Percentiles rank a stretch among this genome's conserved stretches.
Conservation (phyloP, 495 filamentous ascomycete genomes). For the Platismatia glauca region DNA sequence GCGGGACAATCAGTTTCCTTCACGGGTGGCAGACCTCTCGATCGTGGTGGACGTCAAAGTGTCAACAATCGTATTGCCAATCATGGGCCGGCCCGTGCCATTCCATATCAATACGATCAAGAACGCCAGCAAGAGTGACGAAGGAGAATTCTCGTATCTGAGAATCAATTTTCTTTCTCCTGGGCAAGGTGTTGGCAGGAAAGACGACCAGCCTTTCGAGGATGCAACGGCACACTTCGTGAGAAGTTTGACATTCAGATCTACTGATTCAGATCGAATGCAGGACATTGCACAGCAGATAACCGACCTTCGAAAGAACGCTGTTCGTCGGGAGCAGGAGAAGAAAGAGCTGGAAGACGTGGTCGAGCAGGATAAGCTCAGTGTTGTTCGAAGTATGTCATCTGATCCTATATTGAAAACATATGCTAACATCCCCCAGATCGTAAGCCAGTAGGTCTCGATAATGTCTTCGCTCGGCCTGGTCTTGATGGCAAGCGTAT, state of each 20-base stretch:
- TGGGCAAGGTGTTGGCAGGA: constrained; percentile 93
- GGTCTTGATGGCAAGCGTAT: constrained; percentile 93
- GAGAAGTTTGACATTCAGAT: constrained; percentile 86
- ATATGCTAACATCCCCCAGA: constrained; percentile 43
- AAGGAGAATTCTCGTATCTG: constrained; percentile 87
- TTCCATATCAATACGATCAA: constrained; percentile 99
- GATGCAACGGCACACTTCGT: constrained; percentile 93
- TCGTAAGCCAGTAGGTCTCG: constrained; percentile 75
- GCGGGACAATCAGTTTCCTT: constrained; percentile 87
- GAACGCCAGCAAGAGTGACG: constrained; percentile 89
- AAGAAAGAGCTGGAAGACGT: constrained; percentile 99
- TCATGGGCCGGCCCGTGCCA: constrained; percentile 95
- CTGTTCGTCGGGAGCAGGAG: constrained; percentile 85
- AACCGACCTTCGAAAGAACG: constrained; percentile 84
- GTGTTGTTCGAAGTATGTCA: constrained; percentile 74
- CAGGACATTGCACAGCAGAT: constrained; percentile 84
- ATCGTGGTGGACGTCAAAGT: constrained; percentile 88
- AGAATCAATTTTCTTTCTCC: constrained; percentile 96
- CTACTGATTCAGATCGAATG: constrained; percentile 77
- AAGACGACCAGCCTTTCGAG: constrained; percentile 98
- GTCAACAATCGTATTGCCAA: constrained; percentile 80
- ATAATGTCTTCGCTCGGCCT: constrained; percentile 88
- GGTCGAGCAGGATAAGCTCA: constrained; percentile 96
- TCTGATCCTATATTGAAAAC: constrained; percentile 9
- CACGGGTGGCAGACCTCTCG: constrained; percentile 69